Base-by-base conservation (phyloP, 1,284 basidiomycete genomes). In the Austropuccinia psidii region DNA sequence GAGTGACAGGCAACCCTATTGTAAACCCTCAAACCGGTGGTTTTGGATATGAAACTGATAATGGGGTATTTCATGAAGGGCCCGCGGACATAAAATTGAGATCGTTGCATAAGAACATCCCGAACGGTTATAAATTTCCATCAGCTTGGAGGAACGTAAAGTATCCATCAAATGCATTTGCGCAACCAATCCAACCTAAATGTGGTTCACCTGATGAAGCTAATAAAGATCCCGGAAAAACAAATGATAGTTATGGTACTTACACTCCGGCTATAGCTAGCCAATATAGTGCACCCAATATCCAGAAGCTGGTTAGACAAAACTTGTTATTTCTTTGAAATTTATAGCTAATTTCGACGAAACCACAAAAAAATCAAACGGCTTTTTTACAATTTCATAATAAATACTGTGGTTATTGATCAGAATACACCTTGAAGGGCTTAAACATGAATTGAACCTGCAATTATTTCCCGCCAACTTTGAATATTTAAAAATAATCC, bases 21-120 rank as follows among this genome's bases (percentile, higher is more conserved):
- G 50, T 35, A 41, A 29, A 68, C 41, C 66, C 66, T 3, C 66
- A 68, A 54, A 68, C 66, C 21, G 66, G 66, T 15, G 13, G 24
- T 27, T 35, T 54, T n/a, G 66, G 66, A 24, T 68, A 68, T 50
- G 66, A 68, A 39, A 57, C 52, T n/a, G 57, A 52, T n/a, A 31
- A 68, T 57, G 52, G 52, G 11, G 37, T 27, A 15, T 68, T 68
- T 52, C 37, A 55, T 29, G 1, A 17, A 13, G 66, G 66, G 5
- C 37, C 52, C 13, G 35, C 54, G 15, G 39, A 57, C 29, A 7
- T 2, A 5, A 57, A 21, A 39, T 24, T 29, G 5, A 31, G 41
- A 5, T 41, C 54, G 27, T 29, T 29, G 17, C 33, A 39, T 7
- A 49, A 68, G 35, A 52, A 68, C 35, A 31, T 27, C 1, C 37